Conservation (phyloP, 2,329 filamentous ascomycete genomes). For the Hymenoscyphus fructigenus region DNA sequence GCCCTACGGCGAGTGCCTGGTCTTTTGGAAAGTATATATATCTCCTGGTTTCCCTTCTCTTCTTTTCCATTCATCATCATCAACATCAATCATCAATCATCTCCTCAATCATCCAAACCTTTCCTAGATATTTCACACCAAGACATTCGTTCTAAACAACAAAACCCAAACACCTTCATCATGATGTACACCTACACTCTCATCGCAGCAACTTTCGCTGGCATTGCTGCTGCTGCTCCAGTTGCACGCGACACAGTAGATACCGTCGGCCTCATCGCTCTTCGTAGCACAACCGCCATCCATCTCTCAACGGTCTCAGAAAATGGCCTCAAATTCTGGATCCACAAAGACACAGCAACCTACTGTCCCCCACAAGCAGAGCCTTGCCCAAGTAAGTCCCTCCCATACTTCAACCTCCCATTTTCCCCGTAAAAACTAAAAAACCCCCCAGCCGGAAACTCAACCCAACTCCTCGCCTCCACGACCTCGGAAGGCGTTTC, state of each 20-base stretch:
- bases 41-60: not conserved
- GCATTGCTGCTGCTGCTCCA: constrained; percentile 19
- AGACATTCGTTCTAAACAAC: not conserved
- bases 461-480: constrained; percentile 17
- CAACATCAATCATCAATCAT: constrained; percentile 1
- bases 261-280: constrained; percentile 11
- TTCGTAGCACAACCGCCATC: constrained; percentile 10
- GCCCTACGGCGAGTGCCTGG: not conserved
- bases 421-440: not conserved
- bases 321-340: constrained; percentile 22
- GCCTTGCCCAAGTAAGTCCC: constrained; percentile 5
- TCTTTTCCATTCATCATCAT: not conserved
- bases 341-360: constrained; percentile 17
- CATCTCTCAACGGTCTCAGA: constrained; percentile 15
- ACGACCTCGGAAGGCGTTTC: not conserved
- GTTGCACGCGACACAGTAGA: not conserved
- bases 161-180: constrained; percentile 10
- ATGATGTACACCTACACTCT: constrained; percentile 25
- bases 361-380: constrained; percentile 17
- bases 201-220: constrained; percentile 19
- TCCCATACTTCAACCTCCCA: not conserved
- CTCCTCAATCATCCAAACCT: not conserved
- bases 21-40: not conserved
- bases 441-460: constrained; percentile 2
- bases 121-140: not conserved